These are phyloP conservation scores for Pulveroboletus sp. DNA, from an alignment of 768 basidiomycete species.

Conservation along the genomic window DNA sequence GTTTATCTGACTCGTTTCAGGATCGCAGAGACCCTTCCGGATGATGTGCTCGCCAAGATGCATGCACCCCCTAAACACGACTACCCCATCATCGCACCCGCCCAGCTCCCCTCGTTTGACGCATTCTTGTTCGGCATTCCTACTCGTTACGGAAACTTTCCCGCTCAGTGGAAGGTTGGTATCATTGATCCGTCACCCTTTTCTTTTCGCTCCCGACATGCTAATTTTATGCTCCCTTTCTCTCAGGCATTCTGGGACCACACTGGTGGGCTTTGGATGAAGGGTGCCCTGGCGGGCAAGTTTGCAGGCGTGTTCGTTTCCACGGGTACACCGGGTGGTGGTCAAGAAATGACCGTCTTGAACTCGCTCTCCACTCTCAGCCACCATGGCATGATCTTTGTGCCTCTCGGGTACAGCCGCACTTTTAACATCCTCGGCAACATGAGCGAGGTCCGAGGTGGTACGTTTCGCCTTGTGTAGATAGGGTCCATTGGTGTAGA, in stretches of 20 bases:
- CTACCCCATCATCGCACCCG: slow-evolving; percentile 65
- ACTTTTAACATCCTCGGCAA: slow-evolving; percentile 42
- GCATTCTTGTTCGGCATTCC: slow-evolving; percentile 76
- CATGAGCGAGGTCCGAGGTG: slow-evolving; percentile 53
- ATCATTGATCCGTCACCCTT: slow-evolving; percentile 1
- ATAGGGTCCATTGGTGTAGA: not conserved
- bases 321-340: slow-evolving; percentile 71
- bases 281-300: slow-evolving; percentile 67
- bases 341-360: slow-evolving; percentile 66
- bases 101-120: slow-evolving; percentile 57
- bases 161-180: slow-evolving; percentile 74
- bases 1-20: slow-evolving; percentile 32
- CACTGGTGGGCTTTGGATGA: slow-evolving; percentile 64
- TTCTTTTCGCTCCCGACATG: not conserved
- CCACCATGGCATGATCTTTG: slow-evolving; percentile 73
- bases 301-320: slow-evolving; percentile 74
- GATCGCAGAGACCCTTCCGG: slow-evolving; percentile 74
- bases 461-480: slow-evolving; percentile 36
- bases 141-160: slow-evolving; percentile 78
- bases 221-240: slow-evolving; percentile 4
- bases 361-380: slow-evolving; percentile 53
- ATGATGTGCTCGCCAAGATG: slow-evolving; percentile 66
- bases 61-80: slow-evolving; percentile 67
- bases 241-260: slow-evolving; percentile 76
- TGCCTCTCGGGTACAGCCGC: slow-evolving; percentile 69